Evolutionary conservation across 768 basidiomycete genomes (phyloP).

Genomic region (Podaxis rugospora): DNA sequence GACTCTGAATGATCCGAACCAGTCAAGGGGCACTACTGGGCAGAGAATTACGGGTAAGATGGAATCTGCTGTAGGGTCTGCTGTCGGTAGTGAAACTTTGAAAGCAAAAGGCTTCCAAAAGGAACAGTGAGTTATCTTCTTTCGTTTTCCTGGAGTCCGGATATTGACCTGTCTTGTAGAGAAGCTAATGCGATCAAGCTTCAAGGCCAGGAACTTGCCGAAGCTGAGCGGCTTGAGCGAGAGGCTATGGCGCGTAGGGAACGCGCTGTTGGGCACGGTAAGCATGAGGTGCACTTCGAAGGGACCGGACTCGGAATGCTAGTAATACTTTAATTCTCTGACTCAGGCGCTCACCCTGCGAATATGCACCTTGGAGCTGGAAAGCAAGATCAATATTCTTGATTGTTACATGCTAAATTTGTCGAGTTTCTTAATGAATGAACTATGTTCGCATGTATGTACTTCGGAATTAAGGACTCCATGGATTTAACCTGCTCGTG

Average conservation of each 20-base stretch:
- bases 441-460: neutral
- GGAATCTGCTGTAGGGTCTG: constrained; percentile 39
- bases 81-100: constrained; percentile 41
- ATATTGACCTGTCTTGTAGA: constrained; percentile 17
- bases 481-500: too few species aligned
- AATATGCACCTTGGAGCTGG: constrained; percentile 24
- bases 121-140: constrained; percentile 31
- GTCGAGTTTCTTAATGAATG: too few species aligned
- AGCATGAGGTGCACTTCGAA: constrained; percentile 5
- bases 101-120: constrained; percentile 48
- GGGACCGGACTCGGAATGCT: neutral
- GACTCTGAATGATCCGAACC: constrained; percentile 15
- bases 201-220: constrained; percentile 44
- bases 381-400: neutral
- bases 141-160: neutral
- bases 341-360: constrained; percentile 24
- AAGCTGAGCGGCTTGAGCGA: constrained; percentile 50
- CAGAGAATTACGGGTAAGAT: constrained; percentile 40
- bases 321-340: neutral
- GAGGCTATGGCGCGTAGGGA: constrained; percentile 46
- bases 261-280: constrained; percentile 49
- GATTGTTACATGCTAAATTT: neutral
- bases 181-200: constrained; percentile 41
- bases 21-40: constrained; percentile 24
- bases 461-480: too few species aligned